Percentiles rank a stretch among this genome's conserved stretches.
Conservation (phyloP, 495 filamentous ascomycete species). For the Neurospora hispaniola region DNA sequence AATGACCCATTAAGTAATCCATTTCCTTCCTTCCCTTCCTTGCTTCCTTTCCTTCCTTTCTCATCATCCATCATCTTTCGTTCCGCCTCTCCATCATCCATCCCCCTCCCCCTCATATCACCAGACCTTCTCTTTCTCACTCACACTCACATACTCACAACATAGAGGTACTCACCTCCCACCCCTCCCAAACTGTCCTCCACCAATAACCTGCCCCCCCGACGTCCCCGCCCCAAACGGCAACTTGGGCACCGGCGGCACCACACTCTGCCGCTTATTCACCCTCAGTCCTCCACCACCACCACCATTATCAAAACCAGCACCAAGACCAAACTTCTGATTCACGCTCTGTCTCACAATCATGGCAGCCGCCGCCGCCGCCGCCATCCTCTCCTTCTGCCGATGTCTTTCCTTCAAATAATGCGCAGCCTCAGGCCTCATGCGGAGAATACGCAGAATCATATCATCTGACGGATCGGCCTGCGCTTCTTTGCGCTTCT, state of each 20-base stretch:
- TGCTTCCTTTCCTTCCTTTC: neutral
- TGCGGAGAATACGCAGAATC: constrained; percentile 90
- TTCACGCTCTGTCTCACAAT: constrained; percentile 90
- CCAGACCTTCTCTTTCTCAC: no score
- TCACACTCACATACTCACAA: no score
- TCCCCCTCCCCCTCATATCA: neutral
- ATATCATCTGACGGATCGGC: constrained; percentile 97
- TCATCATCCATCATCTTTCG: neutral
- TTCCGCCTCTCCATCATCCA: neutral
- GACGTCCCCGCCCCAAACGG: neutral
- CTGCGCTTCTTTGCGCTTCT: constrained; percentile 89
- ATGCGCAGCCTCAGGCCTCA: constrained; percentile 85
- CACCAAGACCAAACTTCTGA: constrained; percentile 25
- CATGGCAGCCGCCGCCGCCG: constrained; percentile 79
- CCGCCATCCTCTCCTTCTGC: constrained; percentile 88
- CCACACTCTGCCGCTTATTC: fast-evolving
- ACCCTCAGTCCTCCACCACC: neutral
- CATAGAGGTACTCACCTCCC: neutral
- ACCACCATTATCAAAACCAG: neutral
- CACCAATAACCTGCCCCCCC: neutral
- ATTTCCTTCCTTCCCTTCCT: neutral
- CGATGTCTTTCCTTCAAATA: constrained; percentile 87
- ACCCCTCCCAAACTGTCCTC: neutral
- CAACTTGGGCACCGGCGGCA: neutral
- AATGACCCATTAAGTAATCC: neutral